These are phyloP conservation scores for Starmerella riodocensis DNA, from an alignment of 805 yeast species.

Conservation along the genomic window DNA sequence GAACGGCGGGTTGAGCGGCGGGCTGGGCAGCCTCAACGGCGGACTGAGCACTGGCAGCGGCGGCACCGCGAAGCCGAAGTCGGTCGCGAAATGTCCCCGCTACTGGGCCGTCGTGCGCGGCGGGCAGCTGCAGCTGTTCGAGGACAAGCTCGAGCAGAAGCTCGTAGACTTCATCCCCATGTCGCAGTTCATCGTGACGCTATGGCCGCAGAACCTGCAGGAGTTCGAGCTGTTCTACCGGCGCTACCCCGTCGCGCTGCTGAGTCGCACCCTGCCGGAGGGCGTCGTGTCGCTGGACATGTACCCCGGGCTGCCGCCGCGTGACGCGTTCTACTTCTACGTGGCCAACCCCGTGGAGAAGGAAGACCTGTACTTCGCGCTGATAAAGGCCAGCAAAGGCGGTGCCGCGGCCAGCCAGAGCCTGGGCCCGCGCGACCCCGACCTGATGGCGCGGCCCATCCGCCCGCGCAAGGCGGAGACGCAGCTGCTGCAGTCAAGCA, in stretches of 20 bases:
- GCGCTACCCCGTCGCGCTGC: constrained; percentile 61
- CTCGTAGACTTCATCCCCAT: constrained; percentile 70
- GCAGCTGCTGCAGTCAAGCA: constrained; percentile 56
- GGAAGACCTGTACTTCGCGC: constrained; percentile 85
- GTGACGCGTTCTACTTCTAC: constrained; percentile 47
- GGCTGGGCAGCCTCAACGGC: not conserved
- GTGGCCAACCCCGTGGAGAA: constrained; percentile 68
- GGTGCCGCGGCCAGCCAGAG: constrained; percentile 2
- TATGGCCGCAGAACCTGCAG: constrained; percentile 70
- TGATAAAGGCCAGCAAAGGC: constrained; percentile 39
- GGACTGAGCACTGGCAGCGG: not conserved
- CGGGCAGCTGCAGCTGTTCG: constrained; percentile 77
- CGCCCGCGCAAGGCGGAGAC: constrained; percentile 61
- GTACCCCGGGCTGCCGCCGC: constrained; percentile 24
- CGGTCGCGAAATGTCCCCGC: constrained; percentile 18
- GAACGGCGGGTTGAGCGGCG: no score
- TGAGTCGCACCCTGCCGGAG: constrained; percentile 33
- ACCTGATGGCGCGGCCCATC: constrained; percentile 54
- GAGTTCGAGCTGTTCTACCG: constrained; percentile 77
- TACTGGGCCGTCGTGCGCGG: constrained; percentile 49
- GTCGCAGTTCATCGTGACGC: constrained; percentile 51
- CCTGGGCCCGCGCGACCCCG: constrained; percentile 38
- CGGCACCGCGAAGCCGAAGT: constrained; percentile 1
- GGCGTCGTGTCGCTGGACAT: constrained; percentile 22
- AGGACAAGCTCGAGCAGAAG: constrained; percentile 46